Evolutionary conservation across 768 basidiomycete species (phyloP).

Genomic region (Russula abietina): DNA sequence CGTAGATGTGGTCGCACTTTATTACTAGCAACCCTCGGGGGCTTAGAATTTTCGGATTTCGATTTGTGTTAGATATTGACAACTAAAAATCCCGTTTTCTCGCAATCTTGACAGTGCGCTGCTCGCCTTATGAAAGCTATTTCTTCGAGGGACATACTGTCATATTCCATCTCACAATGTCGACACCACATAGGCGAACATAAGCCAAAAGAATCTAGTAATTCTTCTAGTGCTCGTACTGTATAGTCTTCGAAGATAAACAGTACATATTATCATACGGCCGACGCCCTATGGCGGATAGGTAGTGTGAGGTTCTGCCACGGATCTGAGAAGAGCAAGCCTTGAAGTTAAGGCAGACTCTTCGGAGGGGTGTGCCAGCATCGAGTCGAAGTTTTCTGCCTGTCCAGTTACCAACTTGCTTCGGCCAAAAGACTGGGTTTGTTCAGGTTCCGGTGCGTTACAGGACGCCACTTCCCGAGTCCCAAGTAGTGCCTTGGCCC

Average conservation of each 20-base stretch:
- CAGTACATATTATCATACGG: background rate
- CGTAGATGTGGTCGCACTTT: background rate
- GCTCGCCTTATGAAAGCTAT: too few relatives aligned
- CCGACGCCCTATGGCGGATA: background rate
- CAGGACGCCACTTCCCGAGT: background rate
- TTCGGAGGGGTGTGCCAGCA: background rate
- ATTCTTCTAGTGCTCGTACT: background rate
- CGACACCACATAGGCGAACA: background rate
- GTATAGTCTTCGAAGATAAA: background rate
- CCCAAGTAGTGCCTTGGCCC: conserved; percentile 22
- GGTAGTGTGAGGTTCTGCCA: background rate
- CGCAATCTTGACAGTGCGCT: background rate
- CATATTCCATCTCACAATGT: background rate
- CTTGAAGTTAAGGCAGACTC: conserved; percentile 13
- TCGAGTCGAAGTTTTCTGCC: background rate
- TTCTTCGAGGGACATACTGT: too few relatives aligned
- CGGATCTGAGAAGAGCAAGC: conserved; percentile 18
- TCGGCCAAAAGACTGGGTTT: conserved; percentile 28
- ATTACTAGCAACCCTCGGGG: background rate
- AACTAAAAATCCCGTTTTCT: too few relatives aligned
- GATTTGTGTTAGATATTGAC: background rate
- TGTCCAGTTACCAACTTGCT: conserved; percentile 24
- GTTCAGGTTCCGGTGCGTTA: conserved; percentile 9
- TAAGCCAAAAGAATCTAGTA: background rate
- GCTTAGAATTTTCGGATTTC: background rate